Evolutionary conservation across 331 rosid species (phyloP).

Genomic region (Acacia pycnantha): DNA sequence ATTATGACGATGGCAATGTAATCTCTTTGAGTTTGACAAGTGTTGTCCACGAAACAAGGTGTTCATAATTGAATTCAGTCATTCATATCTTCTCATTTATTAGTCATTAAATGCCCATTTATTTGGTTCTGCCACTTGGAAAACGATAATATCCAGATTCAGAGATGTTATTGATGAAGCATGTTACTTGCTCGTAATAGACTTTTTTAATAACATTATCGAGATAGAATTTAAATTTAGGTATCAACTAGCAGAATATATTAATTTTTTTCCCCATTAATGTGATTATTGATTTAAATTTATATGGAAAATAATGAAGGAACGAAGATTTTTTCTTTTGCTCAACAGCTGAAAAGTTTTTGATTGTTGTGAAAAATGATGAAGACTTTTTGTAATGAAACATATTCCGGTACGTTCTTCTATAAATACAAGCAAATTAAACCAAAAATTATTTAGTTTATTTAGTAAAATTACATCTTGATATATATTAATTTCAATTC

Average conservation of each 20-base stretch:
- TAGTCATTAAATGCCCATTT: not conserved
- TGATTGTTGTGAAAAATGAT: not conserved
- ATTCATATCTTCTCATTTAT: not conserved
- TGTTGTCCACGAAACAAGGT: not conserved
- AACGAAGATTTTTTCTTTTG: not conserved
- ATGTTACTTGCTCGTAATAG: not conserved
- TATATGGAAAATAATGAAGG: not conserved
- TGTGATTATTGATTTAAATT: not conserved
- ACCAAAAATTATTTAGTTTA: too few species aligned
- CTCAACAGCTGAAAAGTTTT: too few species aligned
- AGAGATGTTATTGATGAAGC: not conserved
- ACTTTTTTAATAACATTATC: too few species aligned
- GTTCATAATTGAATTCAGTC: not conserved
- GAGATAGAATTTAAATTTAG: not conserved
- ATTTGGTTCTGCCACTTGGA: not conserved
- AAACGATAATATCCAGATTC: not conserved
- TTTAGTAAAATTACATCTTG: too few species aligned
- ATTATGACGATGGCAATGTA: not conserved
- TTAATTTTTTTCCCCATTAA: not conserved
- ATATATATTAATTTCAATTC: too few species aligned
- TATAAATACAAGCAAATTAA: too few species aligned
- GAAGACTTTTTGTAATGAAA: too few species aligned
- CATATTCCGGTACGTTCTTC: too few species aligned
- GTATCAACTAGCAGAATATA: not conserved
- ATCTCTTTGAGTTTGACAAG: not conserved